Base-by-base conservation (phyloP, 345 rosid genomes). In the Melaleuca alternifolia region DNA sequence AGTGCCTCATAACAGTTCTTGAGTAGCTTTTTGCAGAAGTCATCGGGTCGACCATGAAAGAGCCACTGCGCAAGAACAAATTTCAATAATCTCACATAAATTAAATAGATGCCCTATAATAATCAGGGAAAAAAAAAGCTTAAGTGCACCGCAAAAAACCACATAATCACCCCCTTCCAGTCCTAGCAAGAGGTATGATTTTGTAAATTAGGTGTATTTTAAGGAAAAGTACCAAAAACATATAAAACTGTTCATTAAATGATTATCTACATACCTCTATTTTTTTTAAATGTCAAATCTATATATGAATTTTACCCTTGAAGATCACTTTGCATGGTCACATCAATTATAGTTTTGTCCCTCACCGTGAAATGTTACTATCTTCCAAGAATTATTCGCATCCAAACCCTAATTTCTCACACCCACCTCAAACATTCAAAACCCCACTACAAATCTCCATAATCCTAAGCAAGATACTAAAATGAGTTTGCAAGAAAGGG, bases 31-130 rank as follows among this genome's bases (percentile, higher is more conserved):
- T 90, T 33, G 83, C 95, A 92, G 12, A 86, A 88, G 76, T 92
- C 92, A 18, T 92, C 93, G 26, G 88, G 89, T 93, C 92, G 90
- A 51, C 75, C 91, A 61, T 91, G 93, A 16, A 92, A 88, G 75
- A 92, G 89, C 91, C 92, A 89, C 93, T 91, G 85, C 26, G 13
- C 79, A 37, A 71, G 48, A 33, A 9, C 48, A 33, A 71, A 33
- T 33, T 21, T 33, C 11, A 71, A 33, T 46, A 9, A 33, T 24
- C 48, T 46, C 18, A 16, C 11, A 33, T 65, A 4, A 15, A 65
- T 51, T 2, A 51, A 51, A 51, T 15, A 30, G 4, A 65, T 62
- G 75, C 20, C 14, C 71, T n/a, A 61, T 11, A 13, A 9, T 11
- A 33, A 61, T 14, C 9, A 6, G 16, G 1, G n/a, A n/a, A n/a